These are phyloP conservation scores for Rubus idaeus DNA, from an alignment of 306 rosid genomes.

Conservation along the genomic window DNA sequence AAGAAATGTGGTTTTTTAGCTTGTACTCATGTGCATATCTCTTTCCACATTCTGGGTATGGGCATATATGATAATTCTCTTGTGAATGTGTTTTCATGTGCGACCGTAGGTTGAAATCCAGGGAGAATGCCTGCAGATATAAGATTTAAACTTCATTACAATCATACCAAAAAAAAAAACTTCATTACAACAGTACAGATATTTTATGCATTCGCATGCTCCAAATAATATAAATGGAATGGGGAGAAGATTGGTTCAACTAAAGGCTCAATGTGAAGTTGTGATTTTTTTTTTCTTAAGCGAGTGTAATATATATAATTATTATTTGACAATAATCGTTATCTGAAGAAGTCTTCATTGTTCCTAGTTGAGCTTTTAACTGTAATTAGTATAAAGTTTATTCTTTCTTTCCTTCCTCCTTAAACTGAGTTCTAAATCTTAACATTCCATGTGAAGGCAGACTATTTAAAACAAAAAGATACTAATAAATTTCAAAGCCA, in stretches of 20 bases:
- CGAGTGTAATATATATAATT: neutral
- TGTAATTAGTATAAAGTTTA: too few species aligned
- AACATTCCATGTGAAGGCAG: too few species aligned
- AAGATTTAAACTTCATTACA: neutral
- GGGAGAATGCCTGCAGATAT: conserved; percentile 78
- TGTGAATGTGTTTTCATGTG: conserved; percentile 99
- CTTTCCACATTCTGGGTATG: conserved; percentile 92
- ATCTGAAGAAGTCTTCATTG: neutral
- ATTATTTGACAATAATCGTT: neutral
- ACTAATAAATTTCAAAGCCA: neutral
- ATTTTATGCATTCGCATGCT: neutral
- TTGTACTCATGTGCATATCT: conserved; percentile 97
- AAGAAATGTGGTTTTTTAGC: conserved; percentile 83
- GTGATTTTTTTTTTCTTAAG: neutral
- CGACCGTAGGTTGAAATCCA: conserved; percentile 88
- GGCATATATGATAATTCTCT: conserved; percentile 94
- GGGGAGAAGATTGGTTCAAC: neutral
- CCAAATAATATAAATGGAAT: neutral
- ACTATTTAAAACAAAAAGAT: too few species aligned
- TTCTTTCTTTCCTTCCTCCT: too few species aligned
- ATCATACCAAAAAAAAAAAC: neutral
- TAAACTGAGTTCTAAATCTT: too few species aligned
- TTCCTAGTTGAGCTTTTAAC: too few species aligned
- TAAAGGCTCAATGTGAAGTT: neutral
- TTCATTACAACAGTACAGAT: neutral